These are phyloP conservation scores for Phyllosticta paracitricarpa DNA, from an alignment of 2,329 filamentous ascomycete species.

Conservation along the genomic window DNA sequence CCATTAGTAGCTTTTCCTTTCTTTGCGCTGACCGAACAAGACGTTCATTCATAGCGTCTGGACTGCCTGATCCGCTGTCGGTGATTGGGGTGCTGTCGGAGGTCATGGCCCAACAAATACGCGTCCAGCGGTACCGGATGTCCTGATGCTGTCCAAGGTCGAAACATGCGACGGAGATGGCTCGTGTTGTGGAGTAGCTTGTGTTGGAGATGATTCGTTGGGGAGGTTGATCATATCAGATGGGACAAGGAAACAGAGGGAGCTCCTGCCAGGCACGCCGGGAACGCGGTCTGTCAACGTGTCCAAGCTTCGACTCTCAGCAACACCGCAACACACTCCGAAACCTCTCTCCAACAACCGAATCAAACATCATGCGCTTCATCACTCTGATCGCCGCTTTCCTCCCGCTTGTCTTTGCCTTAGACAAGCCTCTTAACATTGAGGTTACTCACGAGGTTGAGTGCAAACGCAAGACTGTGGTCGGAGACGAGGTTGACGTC, in stretches of 20 bases:
- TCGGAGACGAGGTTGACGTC: constrained; percentile 38
- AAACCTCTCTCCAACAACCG: background rate
- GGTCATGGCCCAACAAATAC: background rate
- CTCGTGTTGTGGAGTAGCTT: background rate
- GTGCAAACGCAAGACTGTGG: constrained; percentile 35
- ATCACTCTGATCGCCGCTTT: constrained; percentile 1
- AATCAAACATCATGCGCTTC: constrained; percentile 7
- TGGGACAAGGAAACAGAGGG: background rate
- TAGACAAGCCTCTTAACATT: constrained; percentile 25
- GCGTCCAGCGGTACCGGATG: background rate
- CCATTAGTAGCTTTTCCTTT: too few relatives aligned
- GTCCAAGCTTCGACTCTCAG: background rate
- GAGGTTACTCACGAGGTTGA: constrained; percentile 31
- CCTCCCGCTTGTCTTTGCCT: constrained; percentile 6
- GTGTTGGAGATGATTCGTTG: background rate
- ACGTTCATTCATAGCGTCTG: background rate
- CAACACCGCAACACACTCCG: background rate
- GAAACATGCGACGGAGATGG: background rate
- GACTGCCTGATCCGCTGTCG: background rate
- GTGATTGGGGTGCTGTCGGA: background rate
- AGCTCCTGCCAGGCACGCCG: background rate
- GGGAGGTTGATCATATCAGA: background rate
- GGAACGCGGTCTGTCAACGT: background rate
- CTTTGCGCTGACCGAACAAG: too few relatives aligned
- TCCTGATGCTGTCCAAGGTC: background rate